A percentile compares a stretch with the other conserved stretches of the same genome.
Evolutionary conservation across 2,329 filamentous ascomycete species (phyloP).

Genomic region (Fusarium praegraminearum): DNA sequence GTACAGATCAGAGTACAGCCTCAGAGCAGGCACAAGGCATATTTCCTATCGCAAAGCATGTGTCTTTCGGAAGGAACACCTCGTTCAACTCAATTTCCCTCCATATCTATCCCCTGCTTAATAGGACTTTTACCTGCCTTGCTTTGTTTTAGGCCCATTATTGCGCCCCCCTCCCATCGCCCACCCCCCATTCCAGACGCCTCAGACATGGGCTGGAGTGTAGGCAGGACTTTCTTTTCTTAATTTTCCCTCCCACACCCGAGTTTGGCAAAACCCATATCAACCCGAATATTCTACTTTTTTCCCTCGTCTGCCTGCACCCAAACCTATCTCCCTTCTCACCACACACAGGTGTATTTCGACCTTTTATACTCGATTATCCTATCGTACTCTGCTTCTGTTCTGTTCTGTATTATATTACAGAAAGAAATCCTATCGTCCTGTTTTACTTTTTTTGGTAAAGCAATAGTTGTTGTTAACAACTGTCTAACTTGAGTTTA

Average conservation of each 20-base stretch:
- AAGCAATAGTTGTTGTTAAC: constrained; percentile 21
- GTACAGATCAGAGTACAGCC: not conserved
- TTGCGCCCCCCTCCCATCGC: constrained; percentile 30
- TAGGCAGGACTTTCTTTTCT: constrained; percentile 39
- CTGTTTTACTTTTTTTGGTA: constrained; percentile 20
- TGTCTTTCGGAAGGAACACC: constrained; percentile 25
- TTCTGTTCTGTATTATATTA: constrained; percentile 12
- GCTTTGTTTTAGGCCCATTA: constrained; percentile 35
- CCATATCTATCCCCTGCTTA: constrained; percentile 28
- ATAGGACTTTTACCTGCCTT: constrained; percentile 31
- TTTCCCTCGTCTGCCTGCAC: constrained; percentile 41
- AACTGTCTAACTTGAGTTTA: constrained; percentile 18
- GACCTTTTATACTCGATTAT: constrained; percentile 33
- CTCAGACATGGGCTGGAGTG: constrained; percentile 23
- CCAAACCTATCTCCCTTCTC: constrained; percentile 42
- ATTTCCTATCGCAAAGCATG: constrained; percentile 3
- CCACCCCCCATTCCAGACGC: constrained; percentile 44
- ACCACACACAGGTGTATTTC: constrained; percentile 42
- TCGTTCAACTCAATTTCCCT: constrained; percentile 34
- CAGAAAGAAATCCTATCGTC: constrained; percentile 9
- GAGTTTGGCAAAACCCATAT: constrained; percentile 49
- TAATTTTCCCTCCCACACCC: constrained; percentile 48
- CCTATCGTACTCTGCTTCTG: not conserved
- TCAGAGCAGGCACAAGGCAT: constrained; percentile 30
- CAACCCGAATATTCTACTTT: constrained; percentile 48